Base-by-base conservation (phyloP, 1,284 basidiomycete genomes). In the Rhodotorula sp. region DNA sequence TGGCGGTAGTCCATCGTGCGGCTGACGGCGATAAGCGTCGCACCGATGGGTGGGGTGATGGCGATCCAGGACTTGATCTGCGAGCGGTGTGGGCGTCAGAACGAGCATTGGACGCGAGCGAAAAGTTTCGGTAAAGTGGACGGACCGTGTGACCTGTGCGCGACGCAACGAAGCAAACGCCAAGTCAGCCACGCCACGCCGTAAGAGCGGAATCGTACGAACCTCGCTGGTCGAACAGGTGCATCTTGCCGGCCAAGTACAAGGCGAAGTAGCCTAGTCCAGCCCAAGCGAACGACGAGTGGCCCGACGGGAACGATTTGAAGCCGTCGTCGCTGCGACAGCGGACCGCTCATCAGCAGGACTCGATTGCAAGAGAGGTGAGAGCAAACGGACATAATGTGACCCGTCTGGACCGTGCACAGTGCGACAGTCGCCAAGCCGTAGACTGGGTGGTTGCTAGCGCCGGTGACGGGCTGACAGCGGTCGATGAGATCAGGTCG, bases 221-320 rank as follows among this genome's bases (percentile, higher is more conserved):
- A 6, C 92, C 92, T 53, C 87, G 84, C 55, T 83, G 82, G 79
- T 96, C 92, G 75, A 93, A 96, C 16, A 97, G 82, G 78, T 95
- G 94, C 76, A 96, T 82, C 81, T 98, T 98, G 7, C 93, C 94
- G 11, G 91, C 89, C 7, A 94, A 81, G 79, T 95, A 98, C 73
- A 92, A 89, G 7, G 89, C 84, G 47, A 99, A 83, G 82, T 94
- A 98, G 2, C 91, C 91, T 6, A 98, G 84, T 2, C 95, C 94
- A 15, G 93, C 91, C 78, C 94, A 98, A 0, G 92, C 90, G 48
- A 75, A 70, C 5, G 68, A 70, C 2, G 91, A 87, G 81, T 98
- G 95, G 0, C 95, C 95, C 60, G 90, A 93, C 8, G 92, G 92
- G 81, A 99, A 73, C 5, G 90, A 93, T 76, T 91, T 87, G 83